Percentiles rank a stretch among this genome's conserved stretches.
Evolutionary conservation across 768 basidiomycete genomes (phyloP).

Genomic region (Gelatoporia subvermispora): DNA sequence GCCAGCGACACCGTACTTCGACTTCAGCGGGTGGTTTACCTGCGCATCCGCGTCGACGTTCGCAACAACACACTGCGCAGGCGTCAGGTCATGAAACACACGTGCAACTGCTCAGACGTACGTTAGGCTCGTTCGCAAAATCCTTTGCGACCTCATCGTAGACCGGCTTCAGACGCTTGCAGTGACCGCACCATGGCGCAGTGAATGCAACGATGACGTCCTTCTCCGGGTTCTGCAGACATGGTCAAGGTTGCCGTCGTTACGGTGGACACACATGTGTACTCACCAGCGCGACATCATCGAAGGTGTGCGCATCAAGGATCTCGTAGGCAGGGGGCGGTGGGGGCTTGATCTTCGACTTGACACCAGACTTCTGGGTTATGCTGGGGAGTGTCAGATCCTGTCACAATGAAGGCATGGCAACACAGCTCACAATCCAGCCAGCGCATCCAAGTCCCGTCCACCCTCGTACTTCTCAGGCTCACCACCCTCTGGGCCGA

Average conservation of each 20-base stretch:
- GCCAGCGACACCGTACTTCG: slow-evolving; percentile 65
- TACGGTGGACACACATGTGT: too few species aligned
- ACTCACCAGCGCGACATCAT: slow-evolving; percentile 64
- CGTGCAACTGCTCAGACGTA: slow-evolving; percentile 29
- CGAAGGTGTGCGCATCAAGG: slow-evolving; percentile 69
- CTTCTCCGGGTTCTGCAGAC: slow-evolving; percentile 56
- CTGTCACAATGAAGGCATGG: neutral
- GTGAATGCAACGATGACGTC: slow-evolving; percentile 85
- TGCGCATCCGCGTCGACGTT: slow-evolving; percentile 88
- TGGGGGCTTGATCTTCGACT: slow-evolving; percentile 84
- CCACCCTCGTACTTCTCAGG: slow-evolving; percentile 68
- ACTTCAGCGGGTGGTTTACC: slow-evolving; percentile 66
- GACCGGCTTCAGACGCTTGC: slow-evolving; percentile 84
- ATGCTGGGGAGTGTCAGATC: slow-evolving; percentile 42
- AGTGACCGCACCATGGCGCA: slow-evolving; percentile 91
- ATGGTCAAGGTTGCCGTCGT: neutral
- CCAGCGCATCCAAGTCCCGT: slow-evolving; percentile 76
- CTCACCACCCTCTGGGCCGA: slow-evolving; percentile 59
- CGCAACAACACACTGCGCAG: slow-evolving; percentile 73
- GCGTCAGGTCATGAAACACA: neutral
- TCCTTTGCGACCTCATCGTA: slow-evolving; percentile 81
- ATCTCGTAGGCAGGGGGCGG: slow-evolving; percentile 66
- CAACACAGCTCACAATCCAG: slow-evolving; percentile 56
- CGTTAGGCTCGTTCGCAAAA: slow-evolving; percentile 74
- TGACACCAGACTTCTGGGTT: slow-evolving; percentile 68